A percentile compares a stretch with the other conserved stretches of the same genome.
Evolutionary conservation across 2,329 filamentous ascomycete species (phyloP).

Genomic region (Pseudopyricularia cyperi): DNA sequence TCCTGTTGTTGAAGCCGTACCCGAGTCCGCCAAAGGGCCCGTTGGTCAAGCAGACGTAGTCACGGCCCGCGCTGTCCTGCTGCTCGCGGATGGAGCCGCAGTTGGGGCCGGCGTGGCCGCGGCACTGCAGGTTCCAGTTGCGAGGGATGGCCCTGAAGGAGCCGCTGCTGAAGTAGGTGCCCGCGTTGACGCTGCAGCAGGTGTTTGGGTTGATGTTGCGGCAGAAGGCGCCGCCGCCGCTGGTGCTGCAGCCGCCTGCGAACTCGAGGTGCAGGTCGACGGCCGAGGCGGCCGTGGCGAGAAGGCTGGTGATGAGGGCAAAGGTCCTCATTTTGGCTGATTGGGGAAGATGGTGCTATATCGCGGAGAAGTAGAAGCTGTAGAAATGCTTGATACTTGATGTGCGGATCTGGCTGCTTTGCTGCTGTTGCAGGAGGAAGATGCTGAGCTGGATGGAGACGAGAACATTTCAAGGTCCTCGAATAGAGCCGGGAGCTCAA

Average conservation of each 20-base stretch:
- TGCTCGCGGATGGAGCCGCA: background rate
- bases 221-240: background rate
- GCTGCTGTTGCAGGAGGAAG: background rate
- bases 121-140: background rate
- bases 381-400: background rate
- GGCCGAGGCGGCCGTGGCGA: constrained; percentile 1
- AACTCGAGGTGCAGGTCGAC: background rate
- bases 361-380: background rate
- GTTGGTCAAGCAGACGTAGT: background rate
- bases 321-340: background rate
- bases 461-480: background rate
- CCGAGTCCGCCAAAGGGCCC: background rate
- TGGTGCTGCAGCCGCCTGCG: background rate
- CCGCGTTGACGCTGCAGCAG: background rate
- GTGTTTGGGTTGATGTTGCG: background rate
- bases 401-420: background rate
- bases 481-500: background rate
- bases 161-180: background rate
- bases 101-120: background rate
- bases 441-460: background rate
- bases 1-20: constrained; percentile 1
- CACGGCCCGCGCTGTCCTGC: background rate
- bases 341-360: background rate
- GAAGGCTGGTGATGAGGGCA: background rate
- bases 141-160: background rate